Conservation (phyloP, 192 early-diverging fungal species). For the Podila epigama region DNA sequence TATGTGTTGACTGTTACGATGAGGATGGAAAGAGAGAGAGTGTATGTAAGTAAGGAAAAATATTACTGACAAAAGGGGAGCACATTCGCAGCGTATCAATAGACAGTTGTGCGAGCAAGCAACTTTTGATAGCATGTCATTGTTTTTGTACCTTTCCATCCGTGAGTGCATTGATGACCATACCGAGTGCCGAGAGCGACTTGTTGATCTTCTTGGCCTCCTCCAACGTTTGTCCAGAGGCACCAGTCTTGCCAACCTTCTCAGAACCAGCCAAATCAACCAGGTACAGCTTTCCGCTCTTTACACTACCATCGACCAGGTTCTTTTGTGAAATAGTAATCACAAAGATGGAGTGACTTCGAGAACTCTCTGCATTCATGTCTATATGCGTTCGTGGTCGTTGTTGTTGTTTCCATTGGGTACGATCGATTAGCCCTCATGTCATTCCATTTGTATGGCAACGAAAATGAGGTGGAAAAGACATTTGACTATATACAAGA, state of each 20-base stretch:
- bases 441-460: too few species aligned
- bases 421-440: too few species aligned
- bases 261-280: constrained; percentile 99
- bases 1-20: constrained; percentile 91
- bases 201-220: constrained; percentile 99
- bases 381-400: too few species aligned
- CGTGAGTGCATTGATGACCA: constrained; percentile 99
- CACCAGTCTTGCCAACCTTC: constrained; percentile 97
- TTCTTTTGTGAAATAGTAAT: constrained; percentile 97
- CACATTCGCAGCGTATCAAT: too few species aligned
- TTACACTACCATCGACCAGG: constrained; percentile 84
- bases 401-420: too few species aligned
- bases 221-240: constrained; percentile 97
- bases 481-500: too few species aligned
- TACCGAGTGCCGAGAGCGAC: constrained; percentile 95
- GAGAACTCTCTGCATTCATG: constrained; percentile 99
- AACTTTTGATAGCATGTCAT: too few species aligned
- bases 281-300: constrained; percentile 91
- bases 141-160: constrained; percentile 86
- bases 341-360: constrained; percentile 98
- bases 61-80: too few species aligned
- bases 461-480: not conserved
- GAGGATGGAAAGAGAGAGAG: not conserved
- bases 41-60: not conserved
- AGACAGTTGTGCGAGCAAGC: too few species aligned